Evolutionary conservation across 73 alveolate species (phyloP).

Genomic region (Paraurostyla sp.): DNA sequence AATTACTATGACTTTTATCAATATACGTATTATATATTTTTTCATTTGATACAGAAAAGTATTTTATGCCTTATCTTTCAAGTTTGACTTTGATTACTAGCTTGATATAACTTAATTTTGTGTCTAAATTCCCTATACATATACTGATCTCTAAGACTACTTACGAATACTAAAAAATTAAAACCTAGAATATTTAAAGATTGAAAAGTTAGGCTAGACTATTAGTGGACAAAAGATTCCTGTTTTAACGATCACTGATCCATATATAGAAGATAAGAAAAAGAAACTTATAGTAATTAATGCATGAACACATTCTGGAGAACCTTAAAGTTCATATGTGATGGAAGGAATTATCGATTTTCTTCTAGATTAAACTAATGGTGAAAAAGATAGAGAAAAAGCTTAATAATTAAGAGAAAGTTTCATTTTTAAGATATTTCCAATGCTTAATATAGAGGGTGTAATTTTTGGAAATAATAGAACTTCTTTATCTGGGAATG

Average conservation of each 20-base stretch:
- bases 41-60: not conserved
- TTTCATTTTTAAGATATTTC: conserved; percentile 4
- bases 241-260: conserved; percentile 6
- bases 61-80: conserved; percentile 21
- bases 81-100: conserved; percentile 15
- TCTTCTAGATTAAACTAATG: not conserved
- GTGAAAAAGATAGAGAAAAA: not conserved
- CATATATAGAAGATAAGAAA: not conserved
- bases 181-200: not conserved
- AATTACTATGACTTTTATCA: conserved; percentile 15
- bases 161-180: not conserved
- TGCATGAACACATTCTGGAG: conserved; percentile 50
- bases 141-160: conserved; percentile 24
- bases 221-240: conserved; percentile 13
- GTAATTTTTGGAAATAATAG: conserved; percentile 41
- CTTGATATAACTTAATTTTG: conserved; percentile 11
- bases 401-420: not conserved
- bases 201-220: not conserved
- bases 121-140: conserved; percentile 2
- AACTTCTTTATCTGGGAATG: conserved; percentile 47
- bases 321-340: conserved; percentile 36
- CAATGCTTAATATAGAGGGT: conserved; percentile 49
- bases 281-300: not conserved
- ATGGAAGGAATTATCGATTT: conserved; percentile 33
- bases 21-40: conserved; percentile 1